These are phyloP conservation scores for Diaporthe aspalathi DNA, from an alignment of 2,329 filamentous ascomycete species.

Conservation along the genomic window DNA sequence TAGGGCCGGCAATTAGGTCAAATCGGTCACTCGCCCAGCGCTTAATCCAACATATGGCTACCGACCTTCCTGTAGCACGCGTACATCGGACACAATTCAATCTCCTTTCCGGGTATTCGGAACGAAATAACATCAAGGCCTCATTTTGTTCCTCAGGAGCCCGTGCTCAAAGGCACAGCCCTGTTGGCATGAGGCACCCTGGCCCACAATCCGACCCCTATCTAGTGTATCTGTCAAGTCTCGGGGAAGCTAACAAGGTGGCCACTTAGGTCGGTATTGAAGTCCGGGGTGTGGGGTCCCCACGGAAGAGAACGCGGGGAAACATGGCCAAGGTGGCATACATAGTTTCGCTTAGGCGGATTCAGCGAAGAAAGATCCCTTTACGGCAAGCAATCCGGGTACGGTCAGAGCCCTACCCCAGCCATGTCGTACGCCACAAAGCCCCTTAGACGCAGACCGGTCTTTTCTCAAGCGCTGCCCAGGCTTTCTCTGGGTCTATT, in stretches of 20 bases:
- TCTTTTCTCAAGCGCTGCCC: background rate
- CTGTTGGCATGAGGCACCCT: background rate
- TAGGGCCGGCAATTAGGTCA: too few species aligned
- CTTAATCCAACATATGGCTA: too few species aligned
- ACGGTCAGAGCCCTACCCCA: background rate
- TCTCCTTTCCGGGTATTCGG: background rate
- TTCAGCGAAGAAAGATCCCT: background rate
- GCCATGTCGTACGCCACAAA: background rate
- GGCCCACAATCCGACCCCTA: background rate
- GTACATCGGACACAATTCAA: background rate
- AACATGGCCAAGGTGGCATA: background rate
- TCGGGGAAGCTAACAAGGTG: background rate
- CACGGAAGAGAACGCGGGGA: slow-evolving; percentile 4
- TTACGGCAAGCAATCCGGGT: background rate
- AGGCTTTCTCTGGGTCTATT: background rate
- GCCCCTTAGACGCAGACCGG: background rate
- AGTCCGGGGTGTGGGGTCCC: background rate
- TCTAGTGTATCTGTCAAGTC: background rate
- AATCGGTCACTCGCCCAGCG: too few species aligned
- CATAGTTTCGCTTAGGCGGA: background rate
- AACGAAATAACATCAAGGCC: background rate
- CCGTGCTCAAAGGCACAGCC: background rate
- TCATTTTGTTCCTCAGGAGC: background rate
- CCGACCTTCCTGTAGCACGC: too few species aligned
- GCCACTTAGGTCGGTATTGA: too few species aligned